Percentiles rank a stretch among this genome's conserved stretches.
Evolutionary conservation across 202 grass and related monocot species (phyloP).

Genomic region (Panicum virgatum): DNA sequence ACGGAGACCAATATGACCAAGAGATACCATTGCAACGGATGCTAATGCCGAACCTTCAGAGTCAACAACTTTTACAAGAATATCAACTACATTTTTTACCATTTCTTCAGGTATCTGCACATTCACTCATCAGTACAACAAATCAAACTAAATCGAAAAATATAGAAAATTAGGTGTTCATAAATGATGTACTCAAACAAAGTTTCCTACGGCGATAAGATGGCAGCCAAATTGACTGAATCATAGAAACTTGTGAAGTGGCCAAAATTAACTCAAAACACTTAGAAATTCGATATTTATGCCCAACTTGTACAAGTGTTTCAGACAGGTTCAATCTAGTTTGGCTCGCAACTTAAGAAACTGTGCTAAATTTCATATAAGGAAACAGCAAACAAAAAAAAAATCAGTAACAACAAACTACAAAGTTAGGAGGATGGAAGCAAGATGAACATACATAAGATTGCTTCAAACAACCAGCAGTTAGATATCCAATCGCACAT

Average conservation of each 20-base stretch:
- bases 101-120: constrained; percentile 73
- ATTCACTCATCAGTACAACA: constrained; percentile 22
- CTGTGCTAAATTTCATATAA: constrained; percentile 16
- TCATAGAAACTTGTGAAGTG: constrained; percentile 19
- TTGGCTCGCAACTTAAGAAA: background rate
- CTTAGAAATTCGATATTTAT: constrained; percentile 12
- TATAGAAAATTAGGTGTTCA: constrained; percentile 6
- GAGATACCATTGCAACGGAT: constrained; percentile 82
- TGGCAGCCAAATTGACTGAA: constrained; percentile 6
- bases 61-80: constrained; percentile 73
- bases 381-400: constrained; percentile 22
- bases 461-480: constrained; percentile 80
- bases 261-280: background rate
- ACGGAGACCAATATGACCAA: constrained; percentile 87
- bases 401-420: constrained; percentile 13
- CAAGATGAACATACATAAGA: constrained; percentile 53
- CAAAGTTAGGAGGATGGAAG: constrained; percentile 24
- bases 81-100: constrained; percentile 51
- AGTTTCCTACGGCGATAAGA: background rate
- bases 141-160: constrained; percentile 3
- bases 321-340: background rate
- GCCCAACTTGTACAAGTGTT: background rate
- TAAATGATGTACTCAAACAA: background rate
- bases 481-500: constrained; percentile 77
- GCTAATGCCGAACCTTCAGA: constrained; percentile 72